Percentiles rank a stretch among this genome's conserved stretches.
These are phyloP conservation scores for Pachysandra terminalis DNA, from an alignment of 164 flowering plant species.

Conservation along the genomic window DNA sequence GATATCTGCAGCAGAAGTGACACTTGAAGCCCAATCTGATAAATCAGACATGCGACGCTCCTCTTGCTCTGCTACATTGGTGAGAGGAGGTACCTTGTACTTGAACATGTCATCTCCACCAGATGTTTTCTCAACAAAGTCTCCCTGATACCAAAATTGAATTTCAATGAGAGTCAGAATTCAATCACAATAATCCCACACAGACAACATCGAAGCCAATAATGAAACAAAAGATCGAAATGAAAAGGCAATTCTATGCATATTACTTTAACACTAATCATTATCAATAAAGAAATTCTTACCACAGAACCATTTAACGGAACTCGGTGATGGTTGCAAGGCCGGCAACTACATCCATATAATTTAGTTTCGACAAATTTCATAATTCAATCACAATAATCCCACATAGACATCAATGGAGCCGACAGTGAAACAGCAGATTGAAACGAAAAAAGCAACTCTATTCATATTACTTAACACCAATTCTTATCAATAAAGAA, in stretches of 20 bases:
- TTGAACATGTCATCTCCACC: constrained; percentile 38
- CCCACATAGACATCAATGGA: not conserved
- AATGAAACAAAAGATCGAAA: not conserved
- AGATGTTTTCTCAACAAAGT: constrained; percentile 15
- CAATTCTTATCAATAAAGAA: no score
- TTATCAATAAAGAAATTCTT: no score
- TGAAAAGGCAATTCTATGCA: not conserved
- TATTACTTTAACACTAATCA: no score
- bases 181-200: not conserved
- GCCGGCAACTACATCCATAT: no score
- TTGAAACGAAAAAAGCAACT: not conserved
- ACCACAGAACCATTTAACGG: no score
- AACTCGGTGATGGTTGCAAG: no score
- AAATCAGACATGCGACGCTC: constrained; percentile 93
- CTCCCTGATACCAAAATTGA: constrained; percentile 23
- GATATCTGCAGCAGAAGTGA: constrained; percentile 57
- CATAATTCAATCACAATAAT: not conserved
- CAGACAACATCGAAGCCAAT: not conserved
- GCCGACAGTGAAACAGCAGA: not conserved
- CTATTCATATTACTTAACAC: no score
- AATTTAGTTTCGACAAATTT: no score
- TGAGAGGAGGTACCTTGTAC: constrained; percentile 22
- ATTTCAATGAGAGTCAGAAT: not conserved
- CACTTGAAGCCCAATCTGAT: constrained; percentile 89
- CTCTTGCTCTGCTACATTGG: constrained; percentile 51